A percentile compares a stretch with the other conserved stretches of the same genome.
Conservation (phyloP, 2,329 filamentous ascomycete genomes). For the Claviceps maximensis region DNA sequence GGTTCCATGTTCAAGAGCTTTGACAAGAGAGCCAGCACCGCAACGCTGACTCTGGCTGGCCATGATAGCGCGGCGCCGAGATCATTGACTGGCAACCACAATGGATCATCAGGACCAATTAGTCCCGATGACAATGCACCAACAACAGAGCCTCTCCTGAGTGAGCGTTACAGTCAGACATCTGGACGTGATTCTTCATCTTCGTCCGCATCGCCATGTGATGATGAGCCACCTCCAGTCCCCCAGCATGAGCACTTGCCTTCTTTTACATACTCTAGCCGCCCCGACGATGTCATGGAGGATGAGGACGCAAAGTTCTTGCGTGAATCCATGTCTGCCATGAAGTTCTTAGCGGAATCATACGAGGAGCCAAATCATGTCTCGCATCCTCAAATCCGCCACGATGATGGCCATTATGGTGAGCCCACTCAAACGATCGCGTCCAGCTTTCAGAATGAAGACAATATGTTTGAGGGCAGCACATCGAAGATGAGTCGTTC, state of each 20-base stretch:
- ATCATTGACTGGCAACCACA: conserved; percentile 32
- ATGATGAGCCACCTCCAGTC: conserved; percentile 15
- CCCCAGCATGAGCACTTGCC: conserved; percentile 20
- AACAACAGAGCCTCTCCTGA: conserved; percentile 30
- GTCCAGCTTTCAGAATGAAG: conserved; percentile 29
- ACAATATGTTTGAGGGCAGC: conserved; percentile 42
- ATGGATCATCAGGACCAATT: conserved; percentile 30
- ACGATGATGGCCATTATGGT: conserved; percentile 26
- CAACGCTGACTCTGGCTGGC: conserved; percentile 32
- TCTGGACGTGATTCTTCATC: conserved; percentile 22
- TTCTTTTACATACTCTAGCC: conserved; percentile 18
- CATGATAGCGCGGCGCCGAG: conserved; percentile 26
- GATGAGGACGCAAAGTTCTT: conserved; percentile 42
- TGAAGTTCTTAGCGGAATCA: conserved; percentile 27
- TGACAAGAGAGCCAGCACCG: conserved; percentile 39
- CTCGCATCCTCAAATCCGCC: conserved; percentile 19
- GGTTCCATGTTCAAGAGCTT: conserved; percentile 42
- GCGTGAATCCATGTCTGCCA: conserved; percentile 37
- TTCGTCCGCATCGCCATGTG: background rate
- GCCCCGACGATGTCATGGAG: conserved; percentile 27
- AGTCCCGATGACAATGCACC: conserved; percentile 31
- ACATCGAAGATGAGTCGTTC: conserved; percentile 24
- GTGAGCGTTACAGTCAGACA: conserved; percentile 38
- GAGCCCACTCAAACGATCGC: conserved; percentile 14
- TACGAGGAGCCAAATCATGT: conserved; percentile 11